Percentiles rank a stretch among this genome's conserved stretches.
phyloP scores from a whole-genome alignment of 179 eudicot genomes.

The Actinidia arguta region DNA sequence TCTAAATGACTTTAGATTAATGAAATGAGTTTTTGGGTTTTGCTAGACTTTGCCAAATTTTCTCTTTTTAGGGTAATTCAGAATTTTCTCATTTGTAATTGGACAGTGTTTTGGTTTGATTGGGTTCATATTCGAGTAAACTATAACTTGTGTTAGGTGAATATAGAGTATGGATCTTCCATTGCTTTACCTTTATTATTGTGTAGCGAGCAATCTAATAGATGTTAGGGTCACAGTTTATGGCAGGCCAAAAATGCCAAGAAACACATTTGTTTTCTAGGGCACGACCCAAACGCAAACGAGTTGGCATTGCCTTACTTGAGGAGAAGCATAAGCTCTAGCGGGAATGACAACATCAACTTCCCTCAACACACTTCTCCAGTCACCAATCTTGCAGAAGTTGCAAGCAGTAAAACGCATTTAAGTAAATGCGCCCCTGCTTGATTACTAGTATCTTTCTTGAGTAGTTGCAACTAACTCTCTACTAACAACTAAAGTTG shows the following conservation, averaged over 20 bases:
- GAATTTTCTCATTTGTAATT: not conserved
- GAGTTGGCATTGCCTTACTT: slow-evolving; percentile 55
- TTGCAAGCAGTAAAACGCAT: too few relatives aligned
- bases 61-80: not conserved
- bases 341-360: slow-evolving; percentile 71
- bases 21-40: not conserved
- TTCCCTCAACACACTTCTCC: slow-evolving; percentile 78
- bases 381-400: slow-evolving; percentile 72
- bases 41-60: not conserved
- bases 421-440: slow-evolving; percentile 59
- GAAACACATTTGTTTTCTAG: slow-evolving; percentile 66
- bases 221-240: slow-evolving; percentile 54
- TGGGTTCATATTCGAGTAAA: not conserved
- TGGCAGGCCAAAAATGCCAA: slow-evolving; percentile 89
- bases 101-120: not conserved
- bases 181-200: slow-evolving; percentile 1
- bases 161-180: slow-evolving; percentile 2
- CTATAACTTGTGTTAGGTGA: not conserved
- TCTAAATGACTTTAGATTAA: not conserved
- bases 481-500: too few relatives aligned
- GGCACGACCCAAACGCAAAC: slow-evolving; percentile 55
- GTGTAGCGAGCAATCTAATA: slow-evolving; percentile 33
- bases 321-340: slow-evolving; percentile 84
- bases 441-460: too few relatives aligned
- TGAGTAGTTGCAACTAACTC: slow-evolving; percentile 68